These are phyloP conservation scores for Cylindrotheca fusiformis DNA, from an alignment of 108 stramenopile species.

Conservation along the genomic window DNA sequence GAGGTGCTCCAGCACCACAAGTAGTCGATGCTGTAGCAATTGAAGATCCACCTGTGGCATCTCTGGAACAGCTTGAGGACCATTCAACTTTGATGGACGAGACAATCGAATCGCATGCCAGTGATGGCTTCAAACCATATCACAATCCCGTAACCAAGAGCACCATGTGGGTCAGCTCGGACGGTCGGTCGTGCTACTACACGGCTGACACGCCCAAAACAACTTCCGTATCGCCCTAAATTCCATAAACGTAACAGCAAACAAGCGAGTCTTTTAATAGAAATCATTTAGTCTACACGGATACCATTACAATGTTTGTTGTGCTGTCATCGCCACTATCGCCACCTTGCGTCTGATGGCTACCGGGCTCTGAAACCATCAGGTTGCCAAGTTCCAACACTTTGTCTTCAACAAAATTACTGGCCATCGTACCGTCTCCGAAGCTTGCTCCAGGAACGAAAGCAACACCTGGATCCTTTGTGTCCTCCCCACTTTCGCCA, in stretches of 20 bases:
- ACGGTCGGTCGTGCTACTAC: constrained; percentile 43
- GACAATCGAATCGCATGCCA: constrained; percentile 33
- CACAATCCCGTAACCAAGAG: constrained; percentile 56
- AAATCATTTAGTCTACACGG: no score
- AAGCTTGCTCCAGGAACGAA: no score
- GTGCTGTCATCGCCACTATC: no score
- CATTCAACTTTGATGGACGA: constrained; percentile 31
- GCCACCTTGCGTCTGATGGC: no score
- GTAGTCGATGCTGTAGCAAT: constrained; percentile 6
- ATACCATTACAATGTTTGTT: no score
- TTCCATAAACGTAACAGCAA: background rate
- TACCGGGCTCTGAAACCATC: no score
- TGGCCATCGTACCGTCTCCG: no score
- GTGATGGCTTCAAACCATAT: constrained; percentile 53
- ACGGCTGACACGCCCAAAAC: constrained; percentile 12
- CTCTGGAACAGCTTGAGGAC: constrained; percentile 30
- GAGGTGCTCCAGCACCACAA: background rate
- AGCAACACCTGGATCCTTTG: no score
- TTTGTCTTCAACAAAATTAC: background rate
- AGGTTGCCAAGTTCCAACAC: no score
- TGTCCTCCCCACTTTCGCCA: no score
- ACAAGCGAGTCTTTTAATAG: background rate
- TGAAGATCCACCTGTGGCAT: constrained; percentile 16
- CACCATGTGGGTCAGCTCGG: constrained; percentile 74
- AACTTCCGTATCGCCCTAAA: constrained; percentile 16